Evolutionary conservation across 169 alveolate species (phyloP), one percentile per base, ranked within the genome.

Genomic region (Plasmodium vinckei): DNA sequence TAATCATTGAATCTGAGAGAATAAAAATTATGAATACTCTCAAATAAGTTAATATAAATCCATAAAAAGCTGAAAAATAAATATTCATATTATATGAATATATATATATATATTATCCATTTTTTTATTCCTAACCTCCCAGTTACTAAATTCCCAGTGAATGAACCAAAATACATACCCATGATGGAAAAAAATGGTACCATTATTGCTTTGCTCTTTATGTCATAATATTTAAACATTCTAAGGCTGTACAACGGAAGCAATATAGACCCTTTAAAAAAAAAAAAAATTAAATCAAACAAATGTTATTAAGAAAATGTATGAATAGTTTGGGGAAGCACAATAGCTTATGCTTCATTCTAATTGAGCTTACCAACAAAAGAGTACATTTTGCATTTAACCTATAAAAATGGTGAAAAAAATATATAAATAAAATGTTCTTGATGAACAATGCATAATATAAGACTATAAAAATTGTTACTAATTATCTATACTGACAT

Each of bases 161-260:
- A 77, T 17, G 70, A 65, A 44, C 89, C 89, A 2, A 77, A 46
- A 57, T 77, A 77, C 54, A 77, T 64, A 10, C 89, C 89, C 33
- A 60, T 68, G 7, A 77, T 77, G 10, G 89, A 47, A 39, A 65
- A 64, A 77, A 77, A 77, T 3, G 89, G 89, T 9, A 57, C 21
- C 44, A 77, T 68, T 9, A 77, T 77, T 4, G 63, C 15, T 77
- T 77, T 77, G 21, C 71, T 77, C 25, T 77, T 77, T 2, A 70
- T 60, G 49, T 77, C 89, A 46, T 77, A 77, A 59, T 77, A 77
- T 46, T 19, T 77, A 46, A 77, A 77, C 61, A 64, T 63, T 33
- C 51, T 46, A 12, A 64, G 25, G 53, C 79, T 17, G 25, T 64
- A 77, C 57, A 77, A 5, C 44, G 89, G 89, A 10, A 77, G 53